Base-by-base conservation (phyloP, 148 eudicot genomes). In the Amaranthus hypochondriacus region DNA sequence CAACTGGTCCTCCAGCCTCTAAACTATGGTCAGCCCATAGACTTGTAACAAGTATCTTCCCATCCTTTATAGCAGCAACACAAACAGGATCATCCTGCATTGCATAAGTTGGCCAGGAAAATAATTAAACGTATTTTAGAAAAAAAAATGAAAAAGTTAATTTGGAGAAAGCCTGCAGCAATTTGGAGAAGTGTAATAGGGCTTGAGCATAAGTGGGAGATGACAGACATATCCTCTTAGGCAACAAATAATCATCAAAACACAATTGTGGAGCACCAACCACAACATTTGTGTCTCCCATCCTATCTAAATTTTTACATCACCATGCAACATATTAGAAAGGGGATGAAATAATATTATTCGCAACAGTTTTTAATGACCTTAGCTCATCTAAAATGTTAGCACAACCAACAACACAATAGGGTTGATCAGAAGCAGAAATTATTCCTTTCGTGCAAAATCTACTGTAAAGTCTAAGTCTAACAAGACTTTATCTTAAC, bases 81-180 rank as follows among this genome's bases (percentile, higher is more conserved):
- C 97, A 95, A 9, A 90, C 62, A n/a, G 92, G 91, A 81, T 95
- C 99, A 84, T 95, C 97, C 99, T 95, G 74, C 74, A 73, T 59
- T 47, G 28, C 39, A 28, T 28, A 28, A 56, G 52, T 21, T 4
- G 43, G 60, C 60, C 21, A 9, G 13, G 3, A n/a, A 39, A 54
- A 5, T 15, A 50, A 48, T 58, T 73, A 18, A 4, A 18, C 3
- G 54, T 21, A 66, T 42, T 7, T 5, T 9, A 47, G 18, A 51
- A 6, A 39, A 48, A 48, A 2, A 9, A 11, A 11, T 8, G 11
- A 48, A 57, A 14, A 5, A 72, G 3, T 14, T 12, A 62, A 28
- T 28, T 28, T 28, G 39, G 39, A 28, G 39, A 28, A 28, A 44
- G 44, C 68, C 44, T 0, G 8, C 15, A 78, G 6, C 8, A 47